Evolutionary conservation across 305 asterid genomes (phyloP), one percentile per base, ranked within the genome.

Genomic region (Nicotiana rustica): DNA sequence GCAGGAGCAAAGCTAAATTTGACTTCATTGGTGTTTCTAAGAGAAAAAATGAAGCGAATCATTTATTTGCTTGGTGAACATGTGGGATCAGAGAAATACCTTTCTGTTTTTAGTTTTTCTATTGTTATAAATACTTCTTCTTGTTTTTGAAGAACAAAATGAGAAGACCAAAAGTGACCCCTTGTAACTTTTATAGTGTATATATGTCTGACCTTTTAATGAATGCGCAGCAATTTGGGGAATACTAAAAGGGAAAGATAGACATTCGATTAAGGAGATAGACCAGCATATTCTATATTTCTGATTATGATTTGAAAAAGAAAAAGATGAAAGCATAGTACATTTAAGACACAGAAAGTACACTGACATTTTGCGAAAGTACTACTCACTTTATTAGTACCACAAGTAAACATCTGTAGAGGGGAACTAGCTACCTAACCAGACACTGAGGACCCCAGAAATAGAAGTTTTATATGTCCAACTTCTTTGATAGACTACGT

Each of bases 51-150:
- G 64, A 73, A 25, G 19, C 8, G 10, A 49, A 73, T 59, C 10
- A 71, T 49, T 73, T 66, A 66, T 66, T 73, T 73, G 79, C 14
- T 73, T 49, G 62, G 79, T 49, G 44, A 73, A 73, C 44, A 25
- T 76, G 49, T 76, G 49, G 80, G 64, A 12, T 6, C 44, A 52
- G 36, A 31, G 17, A 76, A 75, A 29, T 76, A 25, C 13, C 33
- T 76, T 55, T 76, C 17, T 29, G 3, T 55, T 15, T 57, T 29
- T 52, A 21, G 49, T 41, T 41, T 41, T 41, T 41, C 8, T 41
- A 41, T 41, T 41, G 49, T 8, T 41, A 41, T 41, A 41, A 41
- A 41, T 41, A 41, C 12, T 41, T 8, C 12, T 41, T 41, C 6
- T 41, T 41, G 49, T 41, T 8, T 41, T 41, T 41, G 8, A 41